Evolutionary conservation across 805 yeast genomes (phyloP), one percentile per base, ranked within the genome.

Genomic region (Dipodascopsis uninucleata): DNA sequence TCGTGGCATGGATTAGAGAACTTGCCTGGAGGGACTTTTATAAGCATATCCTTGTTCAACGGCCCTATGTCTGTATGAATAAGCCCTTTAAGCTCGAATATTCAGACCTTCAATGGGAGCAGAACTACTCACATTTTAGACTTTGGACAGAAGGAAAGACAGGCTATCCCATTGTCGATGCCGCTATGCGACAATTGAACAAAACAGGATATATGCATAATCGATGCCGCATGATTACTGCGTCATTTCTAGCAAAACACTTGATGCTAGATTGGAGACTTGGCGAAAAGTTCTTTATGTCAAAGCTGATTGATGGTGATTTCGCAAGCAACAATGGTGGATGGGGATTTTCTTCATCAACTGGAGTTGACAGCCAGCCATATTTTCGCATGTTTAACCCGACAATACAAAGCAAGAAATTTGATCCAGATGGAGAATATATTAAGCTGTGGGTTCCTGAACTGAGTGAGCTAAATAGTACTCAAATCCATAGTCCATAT

Each of bases 1-100:
- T 65, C 14, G 65, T 67, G 18, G 70, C 70, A 34, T 77, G 74
- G 64, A 64, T 76, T 23, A 68, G 79, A 28, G 80, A 78, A 56
- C 65, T 78, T 7, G 77, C 81, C 1, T 78, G 79, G 76, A 67
- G 81, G 54, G 82, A 77, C 55, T 77, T 76, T 46, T 77, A 76
- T 56, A 66, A 71, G 36, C 78, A 77, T 50, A 66, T 74, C 5
- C 49, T 75, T 39, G 63, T 67, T 42, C 65, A 68, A 44, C 71
- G 77, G 74, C 82, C 82, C 2, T 71, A 68, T 47, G 57, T 73
- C 5, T 68, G 71, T 39, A 76, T 76, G 78, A 67, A 64, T 55
- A 56, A 67, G 39, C 81, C 81, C 1, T 72, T 68, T 56, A 71
- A 71, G 43, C 62, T 74, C 36, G 71, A 70, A 36, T 65, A 69